Conservation (phyloP, 306 rosid genomes). For the Gillenia trifoliata region DNA sequence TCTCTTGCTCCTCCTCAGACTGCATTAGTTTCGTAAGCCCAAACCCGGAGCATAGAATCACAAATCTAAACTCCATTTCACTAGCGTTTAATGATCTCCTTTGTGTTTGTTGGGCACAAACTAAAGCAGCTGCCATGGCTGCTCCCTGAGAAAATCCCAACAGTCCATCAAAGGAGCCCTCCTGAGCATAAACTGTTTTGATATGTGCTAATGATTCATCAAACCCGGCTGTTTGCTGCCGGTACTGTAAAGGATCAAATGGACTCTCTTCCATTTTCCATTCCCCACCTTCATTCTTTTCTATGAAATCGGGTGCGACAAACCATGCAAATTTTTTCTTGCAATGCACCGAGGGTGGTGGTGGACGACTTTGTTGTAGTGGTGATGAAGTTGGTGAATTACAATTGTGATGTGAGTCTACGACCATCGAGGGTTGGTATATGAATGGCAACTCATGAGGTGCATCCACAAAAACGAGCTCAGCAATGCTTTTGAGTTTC, state of each 20-base stretch:
- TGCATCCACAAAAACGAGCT: constrained; percentile 70
- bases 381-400: constrained; percentile 24
- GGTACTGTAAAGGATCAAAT: constrained; percentile 80
- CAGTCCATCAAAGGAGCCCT: constrained; percentile 83
- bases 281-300: constrained; percentile 11
- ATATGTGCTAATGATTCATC: constrained; percentile 56
- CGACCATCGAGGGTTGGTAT: constrained; percentile 42
- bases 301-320: constrained; percentile 37
- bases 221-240: constrained; percentile 66
- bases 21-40: constrained; percentile 29
- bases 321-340: constrained; percentile 85
- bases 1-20: constrained; percentile 14
- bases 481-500: constrained; percentile 66
- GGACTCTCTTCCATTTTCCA: constrained; percentile 70
- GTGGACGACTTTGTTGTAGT: constrained; percentile 37
- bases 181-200: constrained; percentile 41
- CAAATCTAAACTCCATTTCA: constrained; percentile 57
- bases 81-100: constrained; percentile 24
- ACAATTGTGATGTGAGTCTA: constrained; percentile 15
- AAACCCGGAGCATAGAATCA: constrained; percentile 75
- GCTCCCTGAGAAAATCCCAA: constrained; percentile 95
- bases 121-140: constrained; percentile 65
- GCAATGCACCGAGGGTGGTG: constrained; percentile 61
- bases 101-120: constrained; percentile 39
- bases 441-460: constrained; percentile 81